phyloP scores from a whole-genome alignment of 768 basidiomycete genomes.

The Suillus discolor region DNA sequence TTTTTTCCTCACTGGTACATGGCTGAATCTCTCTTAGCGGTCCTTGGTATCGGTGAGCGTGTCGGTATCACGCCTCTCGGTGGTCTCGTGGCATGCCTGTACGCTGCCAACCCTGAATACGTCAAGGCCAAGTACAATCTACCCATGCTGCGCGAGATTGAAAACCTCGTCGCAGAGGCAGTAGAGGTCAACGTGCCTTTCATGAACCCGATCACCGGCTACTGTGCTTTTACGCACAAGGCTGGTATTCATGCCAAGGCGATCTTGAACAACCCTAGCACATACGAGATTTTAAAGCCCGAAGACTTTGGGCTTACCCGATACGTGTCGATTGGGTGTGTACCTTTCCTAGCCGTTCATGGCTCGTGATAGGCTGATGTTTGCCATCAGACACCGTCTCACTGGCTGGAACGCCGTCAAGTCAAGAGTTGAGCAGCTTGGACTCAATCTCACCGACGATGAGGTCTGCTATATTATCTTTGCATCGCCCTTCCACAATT shows the following conservation, averaged over 20 bases:
- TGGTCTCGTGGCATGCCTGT: conserved; percentile 94
- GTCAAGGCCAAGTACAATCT: conserved; percentile 99
- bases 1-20: not conserved
- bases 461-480: conserved; percentile 48
- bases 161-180: conserved; percentile 98
- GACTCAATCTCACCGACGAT: conserved; percentile 86
- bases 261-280: conserved; percentile 98
- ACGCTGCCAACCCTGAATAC: conserved; percentile 96
- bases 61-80: conserved; percentile 99
- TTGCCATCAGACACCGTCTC: conserved; percentile 71
- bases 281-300: conserved; percentile 98
- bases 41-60: conserved; percentile 98
- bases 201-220: conserved; percentile 95
- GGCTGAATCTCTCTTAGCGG: conserved; percentile 48
- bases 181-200: conserved; percentile 98
- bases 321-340: conserved; percentile 94
- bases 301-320: conserved; percentile 98
- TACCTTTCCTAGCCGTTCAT: conserved; percentile 10
- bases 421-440: conserved; percentile 97
- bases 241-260: conserved; percentile 99
- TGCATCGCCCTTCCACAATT: conserved; percentile 4
- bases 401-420: conserved; percentile 99
- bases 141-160: conserved; percentile 95
- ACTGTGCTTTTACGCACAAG: conserved; percentile 99
- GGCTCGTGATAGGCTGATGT: not conserved